These are phyloP conservation scores for Cnidoscolus chayamansa DNA, from an alignment of 441 rosid species.

Conservation along the genomic window DNA sequence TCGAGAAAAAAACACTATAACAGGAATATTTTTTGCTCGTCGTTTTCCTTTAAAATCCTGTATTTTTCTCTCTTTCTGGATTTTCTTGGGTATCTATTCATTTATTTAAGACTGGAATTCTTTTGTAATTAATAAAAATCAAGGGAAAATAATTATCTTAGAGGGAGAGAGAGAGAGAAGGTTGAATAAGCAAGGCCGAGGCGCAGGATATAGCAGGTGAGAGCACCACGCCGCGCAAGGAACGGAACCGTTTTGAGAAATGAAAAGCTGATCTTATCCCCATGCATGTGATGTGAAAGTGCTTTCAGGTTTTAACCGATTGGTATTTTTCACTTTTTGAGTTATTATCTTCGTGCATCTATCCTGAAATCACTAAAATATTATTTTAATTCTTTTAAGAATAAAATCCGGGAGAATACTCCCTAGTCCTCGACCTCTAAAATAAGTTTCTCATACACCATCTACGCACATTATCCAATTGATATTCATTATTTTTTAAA, in stretches of 20 bases:
- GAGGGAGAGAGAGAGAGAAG: not conserved
- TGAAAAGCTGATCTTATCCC: constrained; percentile 8
- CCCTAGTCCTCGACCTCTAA: too few species aligned
- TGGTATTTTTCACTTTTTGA: too few species aligned
- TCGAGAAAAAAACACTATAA: not conserved
- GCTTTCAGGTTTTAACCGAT: constrained; percentile 5
- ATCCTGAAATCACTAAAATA: too few species aligned
- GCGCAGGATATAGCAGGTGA: constrained; percentile 1
- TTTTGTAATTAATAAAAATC: not conserved
- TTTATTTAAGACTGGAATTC: constrained; percentile 1
- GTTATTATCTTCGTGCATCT: too few species aligned
- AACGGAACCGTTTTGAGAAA: constrained; percentile 32
- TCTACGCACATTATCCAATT: too few species aligned
- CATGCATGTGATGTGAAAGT: constrained; percentile 28
- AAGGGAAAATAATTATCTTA: not conserved
- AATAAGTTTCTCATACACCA: too few species aligned
- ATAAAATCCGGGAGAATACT: too few species aligned
- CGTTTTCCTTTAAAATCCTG: not conserved
- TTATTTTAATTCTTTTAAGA: too few species aligned
- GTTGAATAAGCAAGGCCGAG: not conserved
- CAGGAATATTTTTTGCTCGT: not conserved
- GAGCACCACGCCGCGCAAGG: constrained; percentile 30
- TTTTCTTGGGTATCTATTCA: not conserved
- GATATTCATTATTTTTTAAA: too few species aligned
- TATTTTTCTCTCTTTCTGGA: constrained; percentile 5